Base-by-base conservation (phyloP, 1,284 basidiomycete species). In the Vanrija sp. region DNA sequence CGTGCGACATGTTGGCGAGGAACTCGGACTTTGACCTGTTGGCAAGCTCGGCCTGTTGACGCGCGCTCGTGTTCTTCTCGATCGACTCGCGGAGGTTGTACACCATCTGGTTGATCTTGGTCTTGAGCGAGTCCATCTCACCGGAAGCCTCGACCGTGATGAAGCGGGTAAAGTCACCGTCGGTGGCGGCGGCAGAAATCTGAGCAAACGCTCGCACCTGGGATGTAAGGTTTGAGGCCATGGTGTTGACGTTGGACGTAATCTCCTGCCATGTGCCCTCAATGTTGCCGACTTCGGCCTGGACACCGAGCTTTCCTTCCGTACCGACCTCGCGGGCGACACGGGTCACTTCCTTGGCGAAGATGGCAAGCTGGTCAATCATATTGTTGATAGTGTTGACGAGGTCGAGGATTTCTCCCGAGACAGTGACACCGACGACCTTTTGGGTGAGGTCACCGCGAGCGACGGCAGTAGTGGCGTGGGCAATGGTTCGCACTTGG, bases 111-210 rank as follows among this genome's bases (percentile, higher is more conserved):
- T 76, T 74, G 63, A 76, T 75, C 80, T 98, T 96, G 6, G 92
- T 98, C 83, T 98, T 98, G 78, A 99, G 83, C 59, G 90, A 94
- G 79, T 98, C 95, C 96, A 98, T 98, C 78, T 98, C 96, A 54
- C 96, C 96, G 55, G 86, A 89, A 0, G 95, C 96, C 72, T 98
- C 95, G 72, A 99, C 95, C 16, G 96, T 98, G 80, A 98, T 98
- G 81, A 98, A 98, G 19, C 94, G 85, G 19, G 92, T 95, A 78
- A 98, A 98, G 79, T 99, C 96, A 60, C 96, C 96, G 71, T 98
- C 95, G 80, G 95, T 98, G 15, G 96, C 96, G 1, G 96, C 96
- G 0, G 95, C 94, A 0, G 92, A 95, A 70, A 98, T 98, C 78
- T 98, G 95, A 0, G 95, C 96, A 72, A 98, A 98, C 18, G 96